phyloP scores from a whole-genome alignment of 2,329 filamentous ascomycete genomes.

The Talaromyces sp. region DNA sequence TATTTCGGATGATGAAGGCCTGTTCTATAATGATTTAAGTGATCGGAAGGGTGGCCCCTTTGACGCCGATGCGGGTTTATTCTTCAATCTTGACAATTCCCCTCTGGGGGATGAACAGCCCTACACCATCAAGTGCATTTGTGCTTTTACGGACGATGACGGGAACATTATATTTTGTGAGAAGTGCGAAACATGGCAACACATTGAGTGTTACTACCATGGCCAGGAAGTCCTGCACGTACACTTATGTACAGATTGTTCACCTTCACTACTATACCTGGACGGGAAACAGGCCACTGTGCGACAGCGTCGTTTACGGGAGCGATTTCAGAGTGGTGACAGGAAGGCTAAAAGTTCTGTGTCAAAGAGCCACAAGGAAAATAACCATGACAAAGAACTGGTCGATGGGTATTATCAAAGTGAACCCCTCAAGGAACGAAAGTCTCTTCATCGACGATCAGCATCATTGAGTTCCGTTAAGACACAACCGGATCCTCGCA shows the following conservation, averaged over 20 bases:
- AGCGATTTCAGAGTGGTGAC: slow-evolving; percentile 58
- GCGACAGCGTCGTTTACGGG: slow-evolving; percentile 62
- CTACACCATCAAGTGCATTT: slow-evolving; percentile 98
- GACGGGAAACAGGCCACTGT: slow-evolving; percentile 73
- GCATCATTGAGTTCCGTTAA: slow-evolving; percentile 71
- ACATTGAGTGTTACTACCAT: slow-evolving; percentile 95
- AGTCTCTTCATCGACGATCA: slow-evolving; percentile 73
- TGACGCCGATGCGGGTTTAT: too few species aligned
- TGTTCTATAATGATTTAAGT: too few species aligned
- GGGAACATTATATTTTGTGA: slow-evolving; percentile 97
- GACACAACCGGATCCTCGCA: slow-evolving; percentile 60
- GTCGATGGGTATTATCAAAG: slow-evolving; percentile 64
- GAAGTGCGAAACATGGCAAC: slow-evolving; percentile 94
- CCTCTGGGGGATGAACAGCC: slow-evolving; percentile 46
- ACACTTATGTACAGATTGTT: slow-evolving; percentile 87
- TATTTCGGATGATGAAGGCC: not conserved
- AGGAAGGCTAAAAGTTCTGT: slow-evolving; percentile 71
- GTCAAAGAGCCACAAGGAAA: slow-evolving; percentile 85
- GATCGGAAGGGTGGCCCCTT: too few species aligned
- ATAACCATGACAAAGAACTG: slow-evolving; percentile 62
- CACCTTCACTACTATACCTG: slow-evolving; percentile 73
- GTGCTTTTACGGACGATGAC: slow-evolving; percentile 88
- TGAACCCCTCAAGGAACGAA: slow-evolving; percentile 69
- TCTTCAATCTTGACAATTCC: slow-evolving; percentile 29
- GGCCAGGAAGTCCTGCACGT: slow-evolving; percentile 68